Percentiles rank a stretch among this genome's conserved stretches.
Evolutionary conservation across 257 asterid genomes (phyloP).

Genomic region (Jasminum sambac): DNA sequence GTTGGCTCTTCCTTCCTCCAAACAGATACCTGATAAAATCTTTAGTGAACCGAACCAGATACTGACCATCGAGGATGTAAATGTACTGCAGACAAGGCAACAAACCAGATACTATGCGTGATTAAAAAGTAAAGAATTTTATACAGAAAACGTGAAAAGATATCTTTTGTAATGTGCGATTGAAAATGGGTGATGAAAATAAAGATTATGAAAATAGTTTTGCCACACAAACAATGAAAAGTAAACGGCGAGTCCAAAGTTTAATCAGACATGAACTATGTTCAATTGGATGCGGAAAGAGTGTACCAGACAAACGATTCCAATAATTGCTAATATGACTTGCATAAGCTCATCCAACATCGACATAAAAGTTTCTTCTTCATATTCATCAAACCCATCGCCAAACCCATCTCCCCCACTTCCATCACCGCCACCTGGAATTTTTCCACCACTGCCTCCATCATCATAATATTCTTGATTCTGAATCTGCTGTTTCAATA

Average conservation of each 20-base stretch:
- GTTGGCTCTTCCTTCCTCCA: constrained; percentile 54
- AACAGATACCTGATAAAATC: constrained; percentile 58
- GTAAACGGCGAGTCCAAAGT: neutral
- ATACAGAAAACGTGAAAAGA: neutral
- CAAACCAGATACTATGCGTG: neutral
- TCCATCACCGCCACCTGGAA: constrained; percentile 51
- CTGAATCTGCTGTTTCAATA: constrained; percentile 70
- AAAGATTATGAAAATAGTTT: too few relatives aligned
- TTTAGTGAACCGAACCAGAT: constrained; percentile 42
- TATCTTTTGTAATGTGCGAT: too few relatives aligned
- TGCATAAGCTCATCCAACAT: constrained; percentile 54
- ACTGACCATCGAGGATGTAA: constrained; percentile 63
- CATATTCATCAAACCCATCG: constrained; percentile 49
- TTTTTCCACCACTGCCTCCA: constrained; percentile 55
- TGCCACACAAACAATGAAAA: too few relatives aligned
- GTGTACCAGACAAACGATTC: constrained; percentile 62
- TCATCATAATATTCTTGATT: constrained; percentile 64
- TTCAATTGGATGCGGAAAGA: neutral
- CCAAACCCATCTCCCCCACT: constrained; percentile 41
- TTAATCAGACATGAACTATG: neutral
- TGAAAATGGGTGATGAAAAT: too few relatives aligned
- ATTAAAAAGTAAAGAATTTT: neutral
- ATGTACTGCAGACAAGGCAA: constrained; percentile 57
- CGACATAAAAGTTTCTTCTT: constrained; percentile 42
- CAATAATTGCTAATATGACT: constrained; percentile 54